These are phyloP conservation scores for Vanrija sp. DNA, from an alignment of 1,284 basidiomycete species.

Conservation along the genomic window DNA sequence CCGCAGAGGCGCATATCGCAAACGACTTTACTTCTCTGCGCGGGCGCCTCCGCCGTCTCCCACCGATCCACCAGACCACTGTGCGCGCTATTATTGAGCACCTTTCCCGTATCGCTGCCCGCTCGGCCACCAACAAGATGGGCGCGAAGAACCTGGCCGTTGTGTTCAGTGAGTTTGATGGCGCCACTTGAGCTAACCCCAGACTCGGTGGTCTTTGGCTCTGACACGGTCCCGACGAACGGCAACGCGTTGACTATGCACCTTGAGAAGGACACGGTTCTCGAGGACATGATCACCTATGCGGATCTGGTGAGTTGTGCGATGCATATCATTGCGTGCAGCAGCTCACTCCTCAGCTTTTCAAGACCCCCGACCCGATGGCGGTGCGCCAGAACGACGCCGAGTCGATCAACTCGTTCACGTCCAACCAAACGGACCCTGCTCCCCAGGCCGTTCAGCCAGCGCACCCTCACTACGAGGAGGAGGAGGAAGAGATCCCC, in stretches of 20 bases:
- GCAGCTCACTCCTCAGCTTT: no score
- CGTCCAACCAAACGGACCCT: neutral
- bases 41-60: constrained; percentile 75
- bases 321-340: neutral
- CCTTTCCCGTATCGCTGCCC: constrained; percentile 68
- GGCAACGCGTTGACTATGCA: constrained; percentile 69
- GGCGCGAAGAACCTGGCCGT: constrained; percentile 83
- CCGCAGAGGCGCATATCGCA: constrained; percentile 61
- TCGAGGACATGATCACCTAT: constrained; percentile 79
- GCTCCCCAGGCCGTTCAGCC: neutral
- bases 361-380: no score
- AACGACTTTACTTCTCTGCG: constrained; percentile 70
- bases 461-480: neutral
- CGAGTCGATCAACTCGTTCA: neutral
- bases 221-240: constrained; percentile 74
- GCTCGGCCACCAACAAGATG: constrained; percentile 74
- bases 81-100: constrained; percentile 85
- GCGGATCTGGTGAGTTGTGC: constrained; percentile 44
- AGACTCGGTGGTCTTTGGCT: constrained; percentile 74
- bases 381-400: neutral
- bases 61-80: constrained; percentile 82
- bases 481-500: neutral
- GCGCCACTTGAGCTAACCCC: neutral
- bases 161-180: constrained; percentile 58
- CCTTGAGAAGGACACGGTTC: constrained; percentile 71